A percentile compares a stretch with the other conserved stretches of the same genome.
Evolutionary conservation across 345 rosid genomes (phyloP).

Genomic region (Hevea brasiliensis): DNA sequence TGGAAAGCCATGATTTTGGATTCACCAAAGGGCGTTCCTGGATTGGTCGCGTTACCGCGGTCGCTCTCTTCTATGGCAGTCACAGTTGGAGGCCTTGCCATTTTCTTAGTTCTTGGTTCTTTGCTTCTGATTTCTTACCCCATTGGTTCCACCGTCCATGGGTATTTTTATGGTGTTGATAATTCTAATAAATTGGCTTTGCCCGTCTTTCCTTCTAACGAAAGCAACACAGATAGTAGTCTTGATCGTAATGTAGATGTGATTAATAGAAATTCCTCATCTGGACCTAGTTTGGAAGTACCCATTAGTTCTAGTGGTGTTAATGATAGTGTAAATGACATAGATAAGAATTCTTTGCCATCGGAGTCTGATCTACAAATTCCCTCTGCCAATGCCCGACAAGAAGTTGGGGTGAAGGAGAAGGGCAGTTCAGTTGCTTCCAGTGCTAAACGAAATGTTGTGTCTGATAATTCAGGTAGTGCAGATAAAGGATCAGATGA

Average conservation of each 20-base stretch:
- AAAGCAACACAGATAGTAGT: background rate
- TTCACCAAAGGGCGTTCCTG: conserved; percentile 49
- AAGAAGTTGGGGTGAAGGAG: conserved; percentile 22
- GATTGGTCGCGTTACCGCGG: conserved; percentile 48
- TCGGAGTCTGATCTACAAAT: conserved; percentile 20
- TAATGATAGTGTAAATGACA: conserved; percentile 19
- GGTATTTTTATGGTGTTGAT: conserved; percentile 61
- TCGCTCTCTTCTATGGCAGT: conserved; percentile 55
- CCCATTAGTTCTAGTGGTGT: conserved; percentile 13
- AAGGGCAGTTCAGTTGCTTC: conserved; percentile 23
- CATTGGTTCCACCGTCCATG: conserved; percentile 50
- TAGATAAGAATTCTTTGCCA: background rate
- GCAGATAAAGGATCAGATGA: conserved; percentile 30
- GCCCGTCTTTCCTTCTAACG: conserved; percentile 19
- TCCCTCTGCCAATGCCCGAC: conserved; percentile 12
- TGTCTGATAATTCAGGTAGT: conserved; percentile 8
- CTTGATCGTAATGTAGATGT: conserved; percentile 20
- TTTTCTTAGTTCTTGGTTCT: conserved; percentile 65
- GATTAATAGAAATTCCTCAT: conserved; percentile 24
- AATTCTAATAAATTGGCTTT: conserved; percentile 32
- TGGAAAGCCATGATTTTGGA: conserved; percentile 48
- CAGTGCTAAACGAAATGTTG: conserved; percentile 18
- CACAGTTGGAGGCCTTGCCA: conserved; percentile 61
- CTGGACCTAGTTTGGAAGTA: conserved; percentile 21
- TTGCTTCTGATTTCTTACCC: conserved; percentile 62